These are phyloP conservation scores for Epichloe scottii DNA, from an alignment of 2,329 filamentous ascomycete species.

Conservation along the genomic window DNA sequence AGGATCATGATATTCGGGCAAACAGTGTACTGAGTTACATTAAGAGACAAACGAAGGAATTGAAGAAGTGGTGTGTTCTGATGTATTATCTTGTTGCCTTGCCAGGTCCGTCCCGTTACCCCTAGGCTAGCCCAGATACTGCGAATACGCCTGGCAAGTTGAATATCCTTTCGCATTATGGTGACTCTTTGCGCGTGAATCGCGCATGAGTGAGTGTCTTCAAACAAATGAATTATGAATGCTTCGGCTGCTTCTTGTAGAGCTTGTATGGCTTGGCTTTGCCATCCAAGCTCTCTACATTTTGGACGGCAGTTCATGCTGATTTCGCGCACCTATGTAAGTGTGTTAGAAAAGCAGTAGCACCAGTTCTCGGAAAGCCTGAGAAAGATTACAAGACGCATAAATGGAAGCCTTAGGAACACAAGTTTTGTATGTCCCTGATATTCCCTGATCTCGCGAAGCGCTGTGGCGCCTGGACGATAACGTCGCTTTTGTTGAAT, in stretches of 20 bases:
- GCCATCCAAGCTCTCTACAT: constrained; percentile 74
- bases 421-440: constrained; percentile 84
- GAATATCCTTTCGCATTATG: constrained; percentile 97
- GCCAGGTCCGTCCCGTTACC: constrained; percentile 33
- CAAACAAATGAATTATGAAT: constrained; percentile 91
- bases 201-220: constrained; percentile 72
- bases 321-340: constrained; percentile 46
- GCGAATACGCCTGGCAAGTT: constrained; percentile 71
- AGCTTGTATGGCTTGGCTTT: constrained; percentile 86
- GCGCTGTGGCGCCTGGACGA: constrained; percentile 68
- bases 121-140: constrained; percentile 51
- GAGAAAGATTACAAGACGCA: constrained; percentile 47
- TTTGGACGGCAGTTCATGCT: constrained; percentile 49
- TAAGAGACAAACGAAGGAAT: too few relatives aligned
- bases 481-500: constrained; percentile 51
- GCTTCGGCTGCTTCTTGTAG: constrained; percentile 94
- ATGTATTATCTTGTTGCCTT: constrained; percentile 10
- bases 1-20: too few relatives aligned
- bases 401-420: constrained; percentile 68
- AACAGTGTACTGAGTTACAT: background rate
- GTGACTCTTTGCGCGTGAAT: constrained; percentile 95
- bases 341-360: too few relatives aligned
- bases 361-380: background rate
- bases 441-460: constrained; percentile 84
- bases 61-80: too few relatives aligned